phyloP scores from a whole-genome alignment of 1,284 basidiomycete genomes.

The Neonothopanus nambi region DNA sequence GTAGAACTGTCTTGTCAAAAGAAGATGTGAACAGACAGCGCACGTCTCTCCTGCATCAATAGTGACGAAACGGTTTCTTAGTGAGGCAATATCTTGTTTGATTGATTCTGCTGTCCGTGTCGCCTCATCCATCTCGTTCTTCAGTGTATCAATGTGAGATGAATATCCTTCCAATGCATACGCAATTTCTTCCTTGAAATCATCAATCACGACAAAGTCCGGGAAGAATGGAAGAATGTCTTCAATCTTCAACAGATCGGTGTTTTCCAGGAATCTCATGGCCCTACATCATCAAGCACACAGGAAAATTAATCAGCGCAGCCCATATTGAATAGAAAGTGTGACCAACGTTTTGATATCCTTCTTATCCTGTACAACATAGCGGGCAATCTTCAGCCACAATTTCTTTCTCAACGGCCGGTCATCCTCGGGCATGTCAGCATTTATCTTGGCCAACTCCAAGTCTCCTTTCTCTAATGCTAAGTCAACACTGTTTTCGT shows the following conservation, averaged over 20 bases:
- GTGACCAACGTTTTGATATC: slow-evolving; percentile 91
- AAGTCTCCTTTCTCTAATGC: slow-evolving; percentile 92
- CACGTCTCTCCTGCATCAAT: slow-evolving; percentile 90
- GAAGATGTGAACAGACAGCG: slow-evolving; percentile 71
- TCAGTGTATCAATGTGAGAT: slow-evolving; percentile 86
- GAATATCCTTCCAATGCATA: slow-evolving; percentile 94
- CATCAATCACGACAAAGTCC: slow-evolving; percentile 98
- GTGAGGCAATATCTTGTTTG: slow-evolving; percentile 84
- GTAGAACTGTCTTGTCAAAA: slow-evolving; percentile 93
- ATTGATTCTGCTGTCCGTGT: slow-evolving; percentile 91
- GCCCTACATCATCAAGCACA: slow-evolving; percentile 56
- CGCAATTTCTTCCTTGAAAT: slow-evolving; percentile 99
- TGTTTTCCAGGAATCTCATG: slow-evolving; percentile 94
- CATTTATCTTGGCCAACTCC: slow-evolving; percentile 91
- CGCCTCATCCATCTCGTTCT: slow-evolving; percentile 95
- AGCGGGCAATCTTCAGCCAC: slow-evolving; percentile 97
- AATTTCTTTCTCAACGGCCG: slow-evolving; percentile 87
- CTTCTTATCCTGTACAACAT: slow-evolving; percentile 96
- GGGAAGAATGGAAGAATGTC: slow-evolving; percentile 99
- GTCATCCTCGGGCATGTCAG: slow-evolving; percentile 92
- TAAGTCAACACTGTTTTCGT: slow-evolving; percentile 94
- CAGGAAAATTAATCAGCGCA: slow-evolving; percentile 8
- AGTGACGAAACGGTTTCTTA: slow-evolving; percentile 92
- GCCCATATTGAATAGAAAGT: neutral
- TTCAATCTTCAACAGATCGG: slow-evolving; percentile 95